Conservation (phyloP, 495 filamentous ascomycete species). For the Physcia stellaris region DNA sequence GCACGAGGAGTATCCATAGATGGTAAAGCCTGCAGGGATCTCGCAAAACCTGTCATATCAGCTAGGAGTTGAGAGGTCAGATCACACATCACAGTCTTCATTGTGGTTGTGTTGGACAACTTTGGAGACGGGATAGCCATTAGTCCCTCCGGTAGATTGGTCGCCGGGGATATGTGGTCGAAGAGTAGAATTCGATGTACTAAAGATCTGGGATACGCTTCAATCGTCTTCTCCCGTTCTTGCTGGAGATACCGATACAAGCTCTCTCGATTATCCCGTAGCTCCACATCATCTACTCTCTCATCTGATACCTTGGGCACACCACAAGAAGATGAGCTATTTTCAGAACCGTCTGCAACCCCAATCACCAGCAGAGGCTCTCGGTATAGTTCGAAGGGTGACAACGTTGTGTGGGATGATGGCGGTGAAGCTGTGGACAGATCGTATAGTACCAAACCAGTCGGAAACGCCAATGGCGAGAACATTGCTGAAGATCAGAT, state of each 20-base stretch:
- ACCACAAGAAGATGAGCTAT: too few species aligned
- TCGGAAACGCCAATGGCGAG: slow-evolving; percentile 82
- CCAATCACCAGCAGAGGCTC: slow-evolving; percentile 71
- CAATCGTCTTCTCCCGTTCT: slow-evolving; percentile 54
- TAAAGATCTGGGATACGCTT: slow-evolving; percentile 59
- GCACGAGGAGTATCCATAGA: slow-evolving; percentile 63
- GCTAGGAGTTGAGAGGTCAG: slow-evolving; percentile 71
- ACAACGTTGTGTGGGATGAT: slow-evolving; percentile 60
- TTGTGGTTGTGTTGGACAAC: slow-evolving; percentile 67
- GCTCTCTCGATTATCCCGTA: slow-evolving; percentile 12
- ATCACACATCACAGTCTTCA: slow-evolving; percentile 91
- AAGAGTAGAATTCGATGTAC: slow-evolving; percentile 71
- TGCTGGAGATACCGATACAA: slow-evolving; percentile 37
- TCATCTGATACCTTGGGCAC: too few species aligned
- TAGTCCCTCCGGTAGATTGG: slow-evolving; percentile 35
- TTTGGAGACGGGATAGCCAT: slow-evolving; percentile 59
- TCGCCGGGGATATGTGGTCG: slow-evolving; percentile 41
- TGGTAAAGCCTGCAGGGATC: slow-evolving; percentile 64
- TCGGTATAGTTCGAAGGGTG: slow-evolving; percentile 74
- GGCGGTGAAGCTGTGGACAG: slow-evolving; percentile 67
- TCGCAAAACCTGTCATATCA: slow-evolving; percentile 78
- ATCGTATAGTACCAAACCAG: slow-evolving; percentile 81
- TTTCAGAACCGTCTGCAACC: slow-evolving; percentile 59
- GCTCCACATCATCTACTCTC: slow-evolving; percentile 26
- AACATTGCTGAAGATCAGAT: slow-evolving; percentile 95